Conservation (phyloP, 2,329 filamentous ascomycete species). For the Colletotrichum noveboracense region DNA sequence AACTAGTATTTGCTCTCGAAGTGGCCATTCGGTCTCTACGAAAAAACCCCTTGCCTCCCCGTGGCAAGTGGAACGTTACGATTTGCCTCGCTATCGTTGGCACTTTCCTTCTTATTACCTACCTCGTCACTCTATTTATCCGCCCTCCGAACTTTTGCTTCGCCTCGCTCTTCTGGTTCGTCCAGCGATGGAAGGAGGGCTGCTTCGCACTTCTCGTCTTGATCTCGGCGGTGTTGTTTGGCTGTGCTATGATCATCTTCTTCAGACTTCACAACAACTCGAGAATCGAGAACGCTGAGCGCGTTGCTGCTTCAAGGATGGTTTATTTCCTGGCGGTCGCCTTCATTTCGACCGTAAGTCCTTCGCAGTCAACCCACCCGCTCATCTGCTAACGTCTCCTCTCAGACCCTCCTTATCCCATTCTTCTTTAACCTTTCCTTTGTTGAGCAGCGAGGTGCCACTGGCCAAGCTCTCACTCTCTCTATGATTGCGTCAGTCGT, state of each 20-base stretch:
- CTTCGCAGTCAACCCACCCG: not conserved
- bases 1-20: conserved; percentile 70
- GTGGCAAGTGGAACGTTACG: conserved; percentile 63
- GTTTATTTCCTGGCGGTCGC: conserved; percentile 69
- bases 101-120: conserved; percentile 58
- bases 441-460: conserved; percentile 36
- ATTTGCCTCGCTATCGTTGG: conserved; percentile 60
- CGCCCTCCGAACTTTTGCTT: conserved; percentile 67
- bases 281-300: conserved; percentile 62
- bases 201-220: conserved; percentile 59
- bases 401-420: conserved; percentile 63
- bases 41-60: conserved; percentile 60
- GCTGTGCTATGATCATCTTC: conserved; percentile 60
- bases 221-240: conserved; percentile 54
- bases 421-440: conserved; percentile 67
- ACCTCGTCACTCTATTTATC: conserved; percentile 62
- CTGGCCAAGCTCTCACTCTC: conserved; percentile 50
- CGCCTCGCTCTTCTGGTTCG: conserved; percentile 71
- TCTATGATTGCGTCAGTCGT: conserved; percentile 70
- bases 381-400: conserved; percentile 28
- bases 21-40: conserved; percentile 60
- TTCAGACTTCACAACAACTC: conserved; percentile 59
- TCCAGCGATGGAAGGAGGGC: conserved; percentile 63
- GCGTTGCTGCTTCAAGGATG: conserved; percentile 71
- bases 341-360: conserved; percentile 61